Base-by-base conservation (phyloP, 176 grass and related monocot genomes). In the Echinochloa phyllopogon region DNA sequence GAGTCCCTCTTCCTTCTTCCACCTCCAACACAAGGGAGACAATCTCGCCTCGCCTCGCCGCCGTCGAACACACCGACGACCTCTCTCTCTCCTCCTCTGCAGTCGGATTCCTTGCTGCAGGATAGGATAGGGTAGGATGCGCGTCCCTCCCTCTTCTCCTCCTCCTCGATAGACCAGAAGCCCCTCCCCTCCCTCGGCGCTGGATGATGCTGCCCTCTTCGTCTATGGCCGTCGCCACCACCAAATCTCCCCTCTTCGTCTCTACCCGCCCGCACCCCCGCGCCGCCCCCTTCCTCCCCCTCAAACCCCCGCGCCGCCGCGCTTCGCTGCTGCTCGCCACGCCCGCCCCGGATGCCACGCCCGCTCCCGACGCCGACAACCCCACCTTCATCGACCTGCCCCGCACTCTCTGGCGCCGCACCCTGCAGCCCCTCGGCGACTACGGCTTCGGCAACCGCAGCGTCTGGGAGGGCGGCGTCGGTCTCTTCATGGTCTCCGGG, bases 381-480 rank as follows among this genome's bases (percentile, higher is more conserved):
- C 17, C 33, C 63, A 29, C 2, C 82, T 61, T 18, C 64, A 72
- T 39, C 29, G 80, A 43, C 83, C 87, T 15, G 29, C 69, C 15
- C 33, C 79, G 71, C 38, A 50, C 87, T 29, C 43, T 99, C 24
- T 93, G 93, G 91, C 84, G 70, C 65, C 88, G 82, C 80, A 96
- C 97, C 38, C 67, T 99, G 45, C 91, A 92, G 55, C 97, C 94
- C 15, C 88, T 96, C 0, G 86, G 96, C 6, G 97, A 99, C 67
- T 96, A 86, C 49, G 97, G 97, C 21, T 99, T 96, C 51, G 97
- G 97, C 51, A 83, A 55, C n/a, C 85, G 86, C 77, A 96, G 94
- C 82, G 89, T 99, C 71, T 99, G 94, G 97, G 97, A 99, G 80
- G 97, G 97, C 69, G 97, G 97, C 41, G 94, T 99, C 41, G 97